Conservation (phyloP, 2,329 filamentous ascomycete genomes). For the Orbilia javanica region DNA sequence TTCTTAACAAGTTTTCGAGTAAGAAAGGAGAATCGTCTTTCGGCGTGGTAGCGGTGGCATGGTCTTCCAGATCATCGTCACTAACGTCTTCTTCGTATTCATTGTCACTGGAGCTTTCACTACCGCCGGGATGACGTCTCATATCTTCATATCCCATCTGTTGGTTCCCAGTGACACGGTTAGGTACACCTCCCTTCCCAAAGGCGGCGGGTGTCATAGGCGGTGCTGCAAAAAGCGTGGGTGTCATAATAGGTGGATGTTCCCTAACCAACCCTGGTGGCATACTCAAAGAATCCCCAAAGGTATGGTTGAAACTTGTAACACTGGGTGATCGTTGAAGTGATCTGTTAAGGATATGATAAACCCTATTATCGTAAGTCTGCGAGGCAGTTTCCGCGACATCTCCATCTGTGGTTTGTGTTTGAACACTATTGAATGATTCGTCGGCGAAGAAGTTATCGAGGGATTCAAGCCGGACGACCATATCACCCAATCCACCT, state of each 20-base stretch:
- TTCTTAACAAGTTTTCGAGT: slow-evolving; percentile 53
- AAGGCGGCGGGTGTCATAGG: slow-evolving; percentile 56
- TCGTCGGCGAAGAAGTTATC: slow-evolving; percentile 71
- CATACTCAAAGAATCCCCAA: slow-evolving; percentile 61
- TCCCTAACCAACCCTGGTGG: slow-evolving; percentile 55
- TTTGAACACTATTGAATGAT: slow-evolving; percentile 62
- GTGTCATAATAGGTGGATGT: slow-evolving; percentile 61
- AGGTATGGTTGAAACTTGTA: slow-evolving; percentile 62
- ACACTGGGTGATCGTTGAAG: slow-evolving; percentile 62
- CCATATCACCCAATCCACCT: slow-evolving; percentile 81
- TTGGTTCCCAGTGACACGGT: slow-evolving; percentile 19
- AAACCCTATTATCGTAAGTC: slow-evolving; percentile 62
- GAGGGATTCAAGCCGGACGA: slow-evolving; percentile 71
- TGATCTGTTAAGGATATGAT: slow-evolving; percentile 62
- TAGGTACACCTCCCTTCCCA: slow-evolving; percentile 48
- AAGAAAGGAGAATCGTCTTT: slow-evolving; percentile 56
- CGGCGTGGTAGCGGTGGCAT: slow-evolving; percentile 43
- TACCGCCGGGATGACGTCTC: slow-evolving; percentile 30
- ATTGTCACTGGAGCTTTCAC: slow-evolving; percentile 57
- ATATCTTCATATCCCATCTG: slow-evolving; percentile 28
- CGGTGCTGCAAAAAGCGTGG: slow-evolving; percentile 62
- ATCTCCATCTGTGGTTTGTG: slow-evolving; percentile 57
- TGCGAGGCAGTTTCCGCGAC: slow-evolving; percentile 61
- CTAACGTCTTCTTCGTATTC: slow-evolving; percentile 55
- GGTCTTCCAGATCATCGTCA: slow-evolving; percentile 54